Conservation (phyloP, 306 rosid genomes). For the Chamaecrista fasciculata region DNA sequence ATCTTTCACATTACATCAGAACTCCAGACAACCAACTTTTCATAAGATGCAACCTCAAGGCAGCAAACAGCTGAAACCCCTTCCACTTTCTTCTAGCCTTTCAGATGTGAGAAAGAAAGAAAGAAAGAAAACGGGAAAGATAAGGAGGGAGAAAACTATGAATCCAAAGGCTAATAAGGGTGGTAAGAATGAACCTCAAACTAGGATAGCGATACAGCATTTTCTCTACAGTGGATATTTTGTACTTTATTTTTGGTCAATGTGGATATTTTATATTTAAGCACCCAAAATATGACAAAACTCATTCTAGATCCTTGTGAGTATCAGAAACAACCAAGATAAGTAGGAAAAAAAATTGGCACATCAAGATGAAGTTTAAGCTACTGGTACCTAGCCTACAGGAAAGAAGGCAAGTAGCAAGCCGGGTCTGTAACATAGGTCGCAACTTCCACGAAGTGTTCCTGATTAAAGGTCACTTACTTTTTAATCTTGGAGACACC, state of each 20-base stretch:
- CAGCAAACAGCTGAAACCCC: not conserved
- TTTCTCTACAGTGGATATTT: not conserved
- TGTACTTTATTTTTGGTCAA: too few species aligned
- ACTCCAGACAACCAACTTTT: not conserved
- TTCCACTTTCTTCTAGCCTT: not conserved
- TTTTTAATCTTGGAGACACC: conserved; percentile 6
- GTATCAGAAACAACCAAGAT: not conserved
- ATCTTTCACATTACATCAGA: not conserved
- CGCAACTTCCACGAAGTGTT: not conserved
- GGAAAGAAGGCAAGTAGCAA: not conserved
- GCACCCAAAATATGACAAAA: not conserved
- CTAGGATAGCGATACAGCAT: not conserved
- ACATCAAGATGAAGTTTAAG: not conserved
- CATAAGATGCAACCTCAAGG: not conserved
- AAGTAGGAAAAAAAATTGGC: not conserved
- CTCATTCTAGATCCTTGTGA: not conserved
- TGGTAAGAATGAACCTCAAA: not conserved
- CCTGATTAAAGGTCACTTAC: not conserved
- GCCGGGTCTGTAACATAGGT: not conserved
- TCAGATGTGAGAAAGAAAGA: not conserved
- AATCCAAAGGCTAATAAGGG: not conserved
- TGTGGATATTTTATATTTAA: not conserved
- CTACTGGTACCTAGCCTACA: not conserved
- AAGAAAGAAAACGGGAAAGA: not conserved
- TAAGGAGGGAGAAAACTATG: not conserved